These are phyloP conservation scores for Pythium myriotylum DNA, from an alignment of 352 stramenopile species.

Conservation along the genomic window DNA sequence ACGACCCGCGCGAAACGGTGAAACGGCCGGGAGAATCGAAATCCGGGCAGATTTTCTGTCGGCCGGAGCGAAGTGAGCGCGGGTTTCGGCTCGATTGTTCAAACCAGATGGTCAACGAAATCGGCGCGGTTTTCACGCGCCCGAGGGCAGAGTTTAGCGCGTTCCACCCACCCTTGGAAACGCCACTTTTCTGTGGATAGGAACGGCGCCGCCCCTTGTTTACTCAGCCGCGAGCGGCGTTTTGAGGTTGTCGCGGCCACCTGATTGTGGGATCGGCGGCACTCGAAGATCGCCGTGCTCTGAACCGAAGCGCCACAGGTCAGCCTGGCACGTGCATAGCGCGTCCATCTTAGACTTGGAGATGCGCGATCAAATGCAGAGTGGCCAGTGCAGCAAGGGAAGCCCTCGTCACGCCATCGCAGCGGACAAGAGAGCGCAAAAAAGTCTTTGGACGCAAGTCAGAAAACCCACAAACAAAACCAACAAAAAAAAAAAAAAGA, in stretches of 20 bases:
- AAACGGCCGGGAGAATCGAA: not conserved
- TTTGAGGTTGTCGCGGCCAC: not conserved
- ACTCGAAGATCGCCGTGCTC: constrained; percentile 18
- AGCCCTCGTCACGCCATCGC: constrained; percentile 15
- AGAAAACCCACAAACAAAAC: no score
- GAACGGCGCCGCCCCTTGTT: not conserved
- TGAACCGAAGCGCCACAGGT: constrained; percentile 20
- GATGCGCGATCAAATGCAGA: constrained; percentile 19
- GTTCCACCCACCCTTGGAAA: not conserved
- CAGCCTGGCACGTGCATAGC: constrained; percentile 13
- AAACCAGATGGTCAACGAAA: constrained; percentile 19
- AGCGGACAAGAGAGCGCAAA: no score
- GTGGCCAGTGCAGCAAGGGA: constrained; percentile 4
- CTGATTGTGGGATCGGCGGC: constrained; percentile 2
- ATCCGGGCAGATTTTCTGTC: not conserved
- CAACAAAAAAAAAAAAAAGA: no score
- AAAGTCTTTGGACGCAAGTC: no score
- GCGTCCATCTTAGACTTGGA: constrained; percentile 13
- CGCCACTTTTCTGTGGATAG: not conserved
- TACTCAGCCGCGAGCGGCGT: not conserved
- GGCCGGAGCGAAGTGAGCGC: not conserved
- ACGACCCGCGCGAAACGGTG: not conserved
- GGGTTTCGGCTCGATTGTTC: constrained; percentile 16
- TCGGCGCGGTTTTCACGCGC: not conserved
- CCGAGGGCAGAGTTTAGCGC: not conserved